Conservation (phyloP, 2,329 filamentous ascomycete species). For the Phialophora macrospora region DNA sequence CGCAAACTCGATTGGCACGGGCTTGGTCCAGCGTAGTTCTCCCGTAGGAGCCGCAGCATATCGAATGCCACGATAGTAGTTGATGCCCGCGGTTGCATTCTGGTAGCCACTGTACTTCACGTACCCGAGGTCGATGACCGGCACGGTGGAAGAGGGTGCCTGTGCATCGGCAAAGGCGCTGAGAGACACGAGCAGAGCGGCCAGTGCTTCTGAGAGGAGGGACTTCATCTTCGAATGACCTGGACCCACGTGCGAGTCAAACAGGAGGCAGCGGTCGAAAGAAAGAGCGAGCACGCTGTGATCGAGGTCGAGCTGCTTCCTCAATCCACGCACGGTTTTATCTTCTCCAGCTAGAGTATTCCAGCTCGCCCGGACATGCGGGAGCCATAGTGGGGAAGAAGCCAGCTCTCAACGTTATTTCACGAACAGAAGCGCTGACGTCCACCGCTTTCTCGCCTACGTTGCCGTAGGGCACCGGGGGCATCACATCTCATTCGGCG, state of each 20-base stretch:
- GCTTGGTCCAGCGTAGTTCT: conserved; percentile 25
- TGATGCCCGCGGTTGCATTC: conserved; percentile 27
- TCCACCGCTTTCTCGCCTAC: conserved; percentile 13
- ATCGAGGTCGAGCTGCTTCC: not conserved
- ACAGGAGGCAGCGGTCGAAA: not conserved
- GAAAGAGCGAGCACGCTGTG: not conserved
- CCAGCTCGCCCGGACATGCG: not conserved
- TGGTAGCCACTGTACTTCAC: conserved; percentile 26
- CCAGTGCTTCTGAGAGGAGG: not conserved
- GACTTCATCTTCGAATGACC: not conserved
- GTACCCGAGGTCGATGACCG: conserved; percentile 26
- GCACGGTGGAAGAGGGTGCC: conserved; percentile 13
- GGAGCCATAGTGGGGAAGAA: conserved; percentile 9
- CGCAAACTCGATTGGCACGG: conserved; percentile 25
- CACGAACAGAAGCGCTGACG: not conserved
- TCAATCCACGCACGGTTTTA: not conserved
- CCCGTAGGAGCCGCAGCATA: conserved; percentile 28
- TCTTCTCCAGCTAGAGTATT: not conserved
- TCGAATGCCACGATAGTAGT: conserved; percentile 27
- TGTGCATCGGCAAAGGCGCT: conserved; percentile 6
- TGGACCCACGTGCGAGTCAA: not conserved
- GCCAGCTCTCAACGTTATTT: conserved; percentile 1
- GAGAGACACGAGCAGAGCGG: conserved; percentile 4
- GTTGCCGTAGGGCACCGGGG: conserved; percentile 8
- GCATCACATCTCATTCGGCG: not conserved